Percentiles rank a stretch among this genome's conserved stretches.
These are phyloP conservation scores for Rhizomucor pusillus DNA, from an alignment of 371 early-diverging fungal genomes.

Conservation along the genomic window DNA sequence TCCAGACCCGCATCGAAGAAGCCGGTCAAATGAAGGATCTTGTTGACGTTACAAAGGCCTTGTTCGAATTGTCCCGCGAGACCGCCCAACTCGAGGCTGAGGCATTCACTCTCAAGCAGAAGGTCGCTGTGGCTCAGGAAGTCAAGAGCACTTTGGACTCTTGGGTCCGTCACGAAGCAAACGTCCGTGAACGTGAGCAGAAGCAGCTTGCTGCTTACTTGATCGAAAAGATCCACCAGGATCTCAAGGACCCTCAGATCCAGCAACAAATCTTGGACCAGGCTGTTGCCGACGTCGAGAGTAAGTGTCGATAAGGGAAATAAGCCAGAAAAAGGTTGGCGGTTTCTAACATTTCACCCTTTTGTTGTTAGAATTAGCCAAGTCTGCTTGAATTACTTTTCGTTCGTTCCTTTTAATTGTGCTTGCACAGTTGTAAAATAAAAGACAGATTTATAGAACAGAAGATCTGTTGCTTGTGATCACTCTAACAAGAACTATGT, in stretches of 20 bases:
- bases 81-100: conserved; percentile 91
- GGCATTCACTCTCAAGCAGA: conserved; percentile 92
- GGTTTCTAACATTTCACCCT: neutral
- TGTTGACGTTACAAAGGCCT: conserved; percentile 88
- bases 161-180: conserved; percentile 95
- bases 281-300: conserved; percentile 52
- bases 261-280: conserved; percentile 60
- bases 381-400: conserved; percentile 13
- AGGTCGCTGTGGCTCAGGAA: conserved; percentile 78
- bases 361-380: conserved; percentile 14
- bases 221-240: conserved; percentile 81
- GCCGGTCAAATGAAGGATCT: conserved; percentile 91
- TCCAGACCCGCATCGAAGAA: conserved; percentile 84
- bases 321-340: neutral
- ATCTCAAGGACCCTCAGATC: conserved; percentile 78
- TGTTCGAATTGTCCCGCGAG: conserved; percentile 93
- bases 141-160: conserved; percentile 89
- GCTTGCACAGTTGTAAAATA: too few species aligned
- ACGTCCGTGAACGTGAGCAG: conserved; percentile 93
- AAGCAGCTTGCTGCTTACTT: conserved; percentile 82
- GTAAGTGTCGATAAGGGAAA: conserved; percentile 25
- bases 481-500: too few species aligned
- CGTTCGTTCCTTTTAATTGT: neutral
- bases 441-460: too few species aligned
- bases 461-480: too few species aligned